Evolutionary conservation across 1,139 yeast species (phyloP).

Genomic region (Geotrichum australiense): DNA sequence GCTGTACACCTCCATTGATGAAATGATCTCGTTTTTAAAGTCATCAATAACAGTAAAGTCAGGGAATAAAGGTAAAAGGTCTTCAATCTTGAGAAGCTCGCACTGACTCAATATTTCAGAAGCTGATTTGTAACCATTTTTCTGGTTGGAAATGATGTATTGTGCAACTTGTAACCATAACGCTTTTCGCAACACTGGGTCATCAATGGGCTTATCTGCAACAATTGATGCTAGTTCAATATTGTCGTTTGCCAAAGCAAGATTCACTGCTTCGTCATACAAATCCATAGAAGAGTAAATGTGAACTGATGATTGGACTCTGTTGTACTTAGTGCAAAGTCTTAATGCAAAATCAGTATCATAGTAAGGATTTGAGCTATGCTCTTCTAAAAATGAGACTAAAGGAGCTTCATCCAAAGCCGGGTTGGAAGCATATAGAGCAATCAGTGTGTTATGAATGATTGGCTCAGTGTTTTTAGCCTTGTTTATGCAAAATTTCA

Average conservation of each 20-base stretch:
- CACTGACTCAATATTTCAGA: constrained; percentile 43
- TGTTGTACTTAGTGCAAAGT: constrained; percentile 55
- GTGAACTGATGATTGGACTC: constrained; percentile 59
- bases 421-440: constrained; percentile 59
- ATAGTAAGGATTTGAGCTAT: constrained; percentile 34
- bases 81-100: constrained; percentile 65
- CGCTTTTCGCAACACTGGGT: constrained; percentile 50
- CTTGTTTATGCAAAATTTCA: constrained; percentile 54
- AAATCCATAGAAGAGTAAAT: constrained; percentile 61
- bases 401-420: constrained; percentile 38
- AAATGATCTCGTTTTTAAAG: constrained; percentile 75
- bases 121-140: constrained; percentile 32
- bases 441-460: constrained; percentile 66
- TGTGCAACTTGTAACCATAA: constrained; percentile 69
- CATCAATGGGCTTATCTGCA: constrained; percentile 47
- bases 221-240: constrained; percentile 53
- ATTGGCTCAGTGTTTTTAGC: constrained; percentile 43
- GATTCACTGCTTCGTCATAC: constrained; percentile 71
- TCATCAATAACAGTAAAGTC: constrained; percentile 76
- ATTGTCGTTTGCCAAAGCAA: constrained; percentile 61
- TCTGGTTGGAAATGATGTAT: constrained; percentile 41
- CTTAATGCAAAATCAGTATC: constrained; percentile 74
- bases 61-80: constrained; percentile 76
- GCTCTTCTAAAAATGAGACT: constrained; percentile 44
- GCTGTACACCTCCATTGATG: constrained; percentile 69